Conservation (phyloP, 352 stramenopile species). For the Phytophthora uliginosa region DNA sequence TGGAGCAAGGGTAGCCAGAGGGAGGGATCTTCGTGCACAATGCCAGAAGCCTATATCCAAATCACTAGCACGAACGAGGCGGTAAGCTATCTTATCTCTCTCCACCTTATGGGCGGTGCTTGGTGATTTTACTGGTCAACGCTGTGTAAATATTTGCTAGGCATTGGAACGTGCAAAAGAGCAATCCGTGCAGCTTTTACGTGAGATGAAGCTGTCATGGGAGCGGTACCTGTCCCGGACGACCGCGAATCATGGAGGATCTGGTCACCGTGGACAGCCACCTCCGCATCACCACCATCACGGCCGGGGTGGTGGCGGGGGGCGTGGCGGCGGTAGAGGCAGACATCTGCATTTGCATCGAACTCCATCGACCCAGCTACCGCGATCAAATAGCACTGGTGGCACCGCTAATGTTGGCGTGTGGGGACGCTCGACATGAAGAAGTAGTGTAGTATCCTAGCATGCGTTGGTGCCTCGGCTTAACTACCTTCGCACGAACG, state of each 20-base stretch:
- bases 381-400: constrained; percentile 22
- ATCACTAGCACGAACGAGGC: constrained; percentile 64
- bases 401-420: neutral
- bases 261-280: constrained; percentile 19
- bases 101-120: neutral
- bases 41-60: constrained; percentile 55
- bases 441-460: neutral
- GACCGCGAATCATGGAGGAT: constrained; percentile 8
- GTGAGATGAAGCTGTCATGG: constrained; percentile 68
- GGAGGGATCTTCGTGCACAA: constrained; percentile 16
- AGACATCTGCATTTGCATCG: constrained; percentile 43
- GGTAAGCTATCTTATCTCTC: constrained; percentile 29
- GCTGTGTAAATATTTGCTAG: constrained; percentile 22
- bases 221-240: constrained; percentile 46
- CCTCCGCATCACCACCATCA: constrained; percentile 31
- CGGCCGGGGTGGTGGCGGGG: constrained; percentile 11
- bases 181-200: constrained; percentile 55
- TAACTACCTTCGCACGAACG: too few species aligned
- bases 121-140: neutral
- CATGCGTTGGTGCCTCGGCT: neutral
- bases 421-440: constrained; percentile 20
- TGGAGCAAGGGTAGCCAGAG: constrained; percentile 31
- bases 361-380: constrained; percentile 14
- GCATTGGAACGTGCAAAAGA: constrained; percentile 55
- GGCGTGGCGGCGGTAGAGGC: constrained; percentile 26